These are phyloP conservation scores for Pichia norvegensis DNA, from an alignment of 1,139 yeast species.

Conservation along the genomic window DNA sequence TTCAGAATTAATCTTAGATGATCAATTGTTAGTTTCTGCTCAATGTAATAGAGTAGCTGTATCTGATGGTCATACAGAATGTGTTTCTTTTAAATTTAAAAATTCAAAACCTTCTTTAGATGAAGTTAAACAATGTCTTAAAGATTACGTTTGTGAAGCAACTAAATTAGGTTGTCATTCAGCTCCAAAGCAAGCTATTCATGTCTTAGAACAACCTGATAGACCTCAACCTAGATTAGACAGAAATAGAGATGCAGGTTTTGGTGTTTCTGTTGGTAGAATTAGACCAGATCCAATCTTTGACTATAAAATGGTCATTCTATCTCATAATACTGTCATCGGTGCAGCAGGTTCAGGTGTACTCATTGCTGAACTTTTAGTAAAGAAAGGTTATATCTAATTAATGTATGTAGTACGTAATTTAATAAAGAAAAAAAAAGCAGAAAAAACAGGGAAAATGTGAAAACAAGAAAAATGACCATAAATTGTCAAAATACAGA, in stretches of 20 bases:
- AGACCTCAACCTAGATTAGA: slow-evolving; percentile 98
- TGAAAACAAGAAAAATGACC: too few relatives aligned
- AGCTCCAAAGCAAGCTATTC: slow-evolving; percentile 89
- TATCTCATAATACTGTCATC: slow-evolving; percentile 92
- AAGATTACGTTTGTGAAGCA: slow-evolving; percentile 82
- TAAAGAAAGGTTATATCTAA: slow-evolving; percentile 68
- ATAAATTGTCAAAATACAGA: too few relatives aligned
- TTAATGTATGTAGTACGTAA: not conserved
- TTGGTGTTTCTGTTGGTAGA: slow-evolving; percentile 93
- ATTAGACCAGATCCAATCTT: slow-evolving; percentile 87
- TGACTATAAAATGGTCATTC: slow-evolving; percentile 91
- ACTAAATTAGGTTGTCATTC: slow-evolving; percentile 69
- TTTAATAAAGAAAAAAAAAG: too few relatives aligned
- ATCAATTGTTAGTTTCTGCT: slow-evolving; percentile 81
- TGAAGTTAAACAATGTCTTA: slow-evolving; percentile 60
- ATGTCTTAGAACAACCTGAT: slow-evolving; percentile 81
- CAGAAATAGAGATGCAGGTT: slow-evolving; percentile 91
- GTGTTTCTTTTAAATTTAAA: slow-evolving; percentile 80
- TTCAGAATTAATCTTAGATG: slow-evolving; percentile 53
- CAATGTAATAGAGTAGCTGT: slow-evolving; percentile 97
- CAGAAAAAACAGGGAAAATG: too few relatives aligned
- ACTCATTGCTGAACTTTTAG: slow-evolving; percentile 83
- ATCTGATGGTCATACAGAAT: slow-evolving; percentile 95
- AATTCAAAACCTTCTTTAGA: slow-evolving; percentile 78
- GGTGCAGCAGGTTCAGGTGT: slow-evolving; percentile 99